Base-by-base conservation (phyloP, 495 filamentous ascomycete genomes). In the Achaetomiella virescens region DNA sequence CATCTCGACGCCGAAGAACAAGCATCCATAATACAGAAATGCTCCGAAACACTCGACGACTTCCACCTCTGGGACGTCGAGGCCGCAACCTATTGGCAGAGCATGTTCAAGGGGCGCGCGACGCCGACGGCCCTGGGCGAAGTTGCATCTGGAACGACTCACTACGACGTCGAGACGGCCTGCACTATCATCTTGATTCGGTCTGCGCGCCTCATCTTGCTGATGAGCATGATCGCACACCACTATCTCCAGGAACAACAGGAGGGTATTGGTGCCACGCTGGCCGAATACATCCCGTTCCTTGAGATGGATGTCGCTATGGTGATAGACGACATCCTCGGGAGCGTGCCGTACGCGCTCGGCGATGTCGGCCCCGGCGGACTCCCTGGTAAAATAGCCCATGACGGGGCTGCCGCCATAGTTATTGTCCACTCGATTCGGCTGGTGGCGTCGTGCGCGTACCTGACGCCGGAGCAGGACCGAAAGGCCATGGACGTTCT, bases 191-290 rank as follows among this genome's bases (percentile, higher is more conserved):
- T 65, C 25, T 31, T 65, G 18, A 43, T 62, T 18, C 60, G 60
- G 20, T 60, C 60, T 5, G 60, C 49, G 0, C 60, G 60, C 2
- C 40, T 65, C 12, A 60, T 62, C 27, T 27, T 62, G 10, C 18
- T 65, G n/a, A 22, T 65, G 33, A 65, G 60, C 55, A 49, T 65
- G 61, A 54, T 65, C 48, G 56, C 58, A 21, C 52, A 62, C 42
- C 47, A 65, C 44, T 33, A 52, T 21, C 17, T 6, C 5, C 49
- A 52, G 24, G 37, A 52, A 44, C 38, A 48, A 12, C 36, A 38
- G 6, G 3, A 38, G 5, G 12, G 12, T 14, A 12, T 42, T 10
- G 37, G n/a, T 0, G 40, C 31, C 38, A 38, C 49, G 9, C 55
- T 61, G 50, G 50, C 25, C 12, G 37, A 60, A 12, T 62, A 41